Evolutionary conservation across 148 eudicot genomes (phyloP).

Genomic region (Diospyros lotus): DNA sequence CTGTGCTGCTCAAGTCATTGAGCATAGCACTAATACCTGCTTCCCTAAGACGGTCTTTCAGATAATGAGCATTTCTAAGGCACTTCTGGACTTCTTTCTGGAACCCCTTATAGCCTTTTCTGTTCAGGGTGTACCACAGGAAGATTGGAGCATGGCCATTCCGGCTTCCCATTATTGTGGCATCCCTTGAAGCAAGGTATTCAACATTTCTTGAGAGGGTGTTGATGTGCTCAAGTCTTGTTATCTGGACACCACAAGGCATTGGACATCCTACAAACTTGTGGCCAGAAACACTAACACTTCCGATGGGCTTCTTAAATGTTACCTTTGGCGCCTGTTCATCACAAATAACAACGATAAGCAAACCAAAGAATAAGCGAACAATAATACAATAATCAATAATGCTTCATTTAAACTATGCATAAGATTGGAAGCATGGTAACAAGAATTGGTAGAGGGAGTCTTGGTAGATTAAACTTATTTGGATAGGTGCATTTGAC

Average conservation of each 20-base stretch:
- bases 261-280: constrained; percentile 94
- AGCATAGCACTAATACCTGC: constrained; percentile 68
- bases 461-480: neutral
- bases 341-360: constrained; percentile 6
- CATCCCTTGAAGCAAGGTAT: constrained; percentile 64
- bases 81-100: constrained; percentile 66
- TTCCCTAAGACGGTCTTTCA: constrained; percentile 48
- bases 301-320: constrained; percentile 87
- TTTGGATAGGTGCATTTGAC: too few relatives aligned
- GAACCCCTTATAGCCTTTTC: constrained; percentile 64
- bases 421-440: neutral
- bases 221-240: constrained; percentile 70
- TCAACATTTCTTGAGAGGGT: constrained; percentile 55
- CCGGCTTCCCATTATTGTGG: constrained; percentile 74
- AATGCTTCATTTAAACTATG: neutral
- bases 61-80: constrained; percentile 63
- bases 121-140: constrained; percentile 64
- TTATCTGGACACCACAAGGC: constrained; percentile 91
- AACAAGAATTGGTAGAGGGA: neutral
- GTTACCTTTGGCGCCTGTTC: constrained; percentile 85
- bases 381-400: neutral
- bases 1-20: constrained; percentile 67
- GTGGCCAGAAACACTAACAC: constrained; percentile 93
- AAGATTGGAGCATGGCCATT: constrained; percentile 73
- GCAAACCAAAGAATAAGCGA: constrained; percentile 8